phyloP scores from a whole-genome alignment of 2,329 filamentous ascomycete species.

The Acrodontium crateriforme region DNA sequence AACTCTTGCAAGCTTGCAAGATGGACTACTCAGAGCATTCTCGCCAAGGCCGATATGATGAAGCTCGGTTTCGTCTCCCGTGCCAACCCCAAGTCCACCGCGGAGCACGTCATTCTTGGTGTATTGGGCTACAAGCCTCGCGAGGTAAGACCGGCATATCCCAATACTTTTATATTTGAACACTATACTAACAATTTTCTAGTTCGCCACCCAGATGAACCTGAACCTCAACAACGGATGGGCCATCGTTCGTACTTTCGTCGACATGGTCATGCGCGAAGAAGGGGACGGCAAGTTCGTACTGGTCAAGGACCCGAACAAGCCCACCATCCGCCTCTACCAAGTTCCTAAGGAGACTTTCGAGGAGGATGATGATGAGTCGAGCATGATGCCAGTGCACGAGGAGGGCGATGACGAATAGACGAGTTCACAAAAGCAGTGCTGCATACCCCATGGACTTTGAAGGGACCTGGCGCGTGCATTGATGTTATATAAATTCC shows the following conservation, averaged over 20 bases:
- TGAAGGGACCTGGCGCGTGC: too few relatives aligned
- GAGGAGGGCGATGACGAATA: slow-evolving; percentile 44
- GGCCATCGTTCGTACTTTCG: slow-evolving; percentile 97
- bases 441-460: too few relatives aligned
- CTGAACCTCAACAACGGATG: slow-evolving; percentile 91
- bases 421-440: too few relatives aligned
- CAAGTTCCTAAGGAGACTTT: slow-evolving; percentile 77
- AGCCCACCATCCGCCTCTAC: slow-evolving; percentile 85
- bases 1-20: slow-evolving; percentile 97
- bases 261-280: slow-evolving; percentile 76
- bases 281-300: slow-evolving; percentile 62
- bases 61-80: slow-evolving; percentile 97
- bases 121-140: slow-evolving; percentile 96
- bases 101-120: slow-evolving; percentile 88
- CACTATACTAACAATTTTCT: not conserved
- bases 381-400: slow-evolving; percentile 37
- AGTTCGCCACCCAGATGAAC: slow-evolving; percentile 94
- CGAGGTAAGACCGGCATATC: slow-evolving; percentile 34
- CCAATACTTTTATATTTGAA: not conserved
- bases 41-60: slow-evolving; percentile 96
- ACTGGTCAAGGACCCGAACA: slow-evolving; percentile 82
- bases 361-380: slow-evolving; percentile 76
- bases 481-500: too few relatives aligned
- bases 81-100: slow-evolving; percentile 78
- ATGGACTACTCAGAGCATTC: slow-evolving; percentile 94